A percentile compares a stretch with the other conserved stretches of the same genome.
Conservation (phyloP, 2,329 filamentous ascomycete genomes). For the Chrysosporium keratinophilum region DNA sequence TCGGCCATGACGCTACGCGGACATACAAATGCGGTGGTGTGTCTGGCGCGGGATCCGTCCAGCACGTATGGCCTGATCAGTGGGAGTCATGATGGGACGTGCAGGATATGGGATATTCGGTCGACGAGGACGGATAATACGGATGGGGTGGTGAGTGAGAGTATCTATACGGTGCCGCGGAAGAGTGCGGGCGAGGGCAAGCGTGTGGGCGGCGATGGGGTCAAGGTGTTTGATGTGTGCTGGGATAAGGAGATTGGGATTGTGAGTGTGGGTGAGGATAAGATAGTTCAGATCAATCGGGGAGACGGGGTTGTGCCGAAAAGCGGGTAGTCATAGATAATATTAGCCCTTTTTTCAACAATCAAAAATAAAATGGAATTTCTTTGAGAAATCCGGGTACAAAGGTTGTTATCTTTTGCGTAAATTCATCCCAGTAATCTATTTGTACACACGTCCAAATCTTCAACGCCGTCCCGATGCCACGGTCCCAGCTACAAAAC, state of each 20-base stretch:
- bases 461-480: constrained; percentile 9
- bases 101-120: constrained; percentile 86
- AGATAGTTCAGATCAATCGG: constrained; percentile 82
- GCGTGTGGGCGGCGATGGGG: constrained; percentile 63
- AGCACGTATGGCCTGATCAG: constrained; percentile 77
- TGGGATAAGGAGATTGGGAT: constrained; percentile 86
- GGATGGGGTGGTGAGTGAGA: constrained; percentile 55
- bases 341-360: background rate
- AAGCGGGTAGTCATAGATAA: constrained; percentile 18
- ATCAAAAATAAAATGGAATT: constrained; percentile 19
- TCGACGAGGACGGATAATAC: constrained; percentile 48
- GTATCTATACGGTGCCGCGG: constrained; percentile 64
- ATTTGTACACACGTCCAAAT: constrained; percentile 5
- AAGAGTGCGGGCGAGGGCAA: constrained; percentile 58
- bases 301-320: constrained; percentile 43
- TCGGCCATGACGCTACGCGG: constrained; percentile 84
- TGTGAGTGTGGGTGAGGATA: constrained; percentile 86
- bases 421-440: constrained; percentile 1
- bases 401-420: background rate
- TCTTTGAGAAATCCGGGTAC: background rate
- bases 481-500: background rate
- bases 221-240: constrained; percentile 78
- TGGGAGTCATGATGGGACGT: constrained; percentile 85
- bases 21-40: constrained; percentile 63
- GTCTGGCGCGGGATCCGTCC: constrained; percentile 49